Conservation (phyloP, 768 basidiomycete genomes). For the Podaxis mareebaensis region DNA sequence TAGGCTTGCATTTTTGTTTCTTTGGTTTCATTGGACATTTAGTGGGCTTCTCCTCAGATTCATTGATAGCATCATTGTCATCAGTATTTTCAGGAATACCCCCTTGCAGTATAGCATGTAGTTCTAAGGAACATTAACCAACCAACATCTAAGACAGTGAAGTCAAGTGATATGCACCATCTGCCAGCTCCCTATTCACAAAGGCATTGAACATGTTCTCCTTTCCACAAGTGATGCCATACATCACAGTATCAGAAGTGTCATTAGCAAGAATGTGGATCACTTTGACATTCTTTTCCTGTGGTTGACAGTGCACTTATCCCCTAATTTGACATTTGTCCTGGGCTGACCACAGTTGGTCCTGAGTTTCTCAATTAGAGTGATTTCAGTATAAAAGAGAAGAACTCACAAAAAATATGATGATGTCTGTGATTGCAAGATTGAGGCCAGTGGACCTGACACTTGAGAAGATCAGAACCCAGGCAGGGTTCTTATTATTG, state of each 20-base stretch:
- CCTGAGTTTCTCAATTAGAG: not conserved
- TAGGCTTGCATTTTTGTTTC: not conserved
- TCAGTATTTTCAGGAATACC: not conserved
- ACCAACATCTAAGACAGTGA: not conserved
- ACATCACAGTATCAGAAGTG: not conserved
- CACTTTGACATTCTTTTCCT: not conserved
- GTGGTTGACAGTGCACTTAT: not conserved
- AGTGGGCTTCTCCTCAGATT: too few relatives aligned
- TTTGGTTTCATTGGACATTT: not conserved
- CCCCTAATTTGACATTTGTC: not conserved
- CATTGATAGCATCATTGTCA: too few relatives aligned
- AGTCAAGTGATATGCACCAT: not conserved
- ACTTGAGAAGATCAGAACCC: not conserved
- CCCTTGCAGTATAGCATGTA: not conserved
- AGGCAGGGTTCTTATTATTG: not conserved
- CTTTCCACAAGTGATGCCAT: not conserved
- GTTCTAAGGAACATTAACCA: not conserved
- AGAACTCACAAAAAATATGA: not conserved
- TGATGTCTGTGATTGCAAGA: not conserved
- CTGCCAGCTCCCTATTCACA: not conserved
- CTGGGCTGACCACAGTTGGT: not conserved
- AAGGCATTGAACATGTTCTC: not conserved
- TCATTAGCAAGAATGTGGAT: not conserved
- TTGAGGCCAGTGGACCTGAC: not conserved
- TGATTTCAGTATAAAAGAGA: not conserved